These are phyloP conservation scores for Paecilomyces sp. DNA, from an alignment of 2,329 filamentous ascomycete species.

Conservation along the genomic window DNA sequence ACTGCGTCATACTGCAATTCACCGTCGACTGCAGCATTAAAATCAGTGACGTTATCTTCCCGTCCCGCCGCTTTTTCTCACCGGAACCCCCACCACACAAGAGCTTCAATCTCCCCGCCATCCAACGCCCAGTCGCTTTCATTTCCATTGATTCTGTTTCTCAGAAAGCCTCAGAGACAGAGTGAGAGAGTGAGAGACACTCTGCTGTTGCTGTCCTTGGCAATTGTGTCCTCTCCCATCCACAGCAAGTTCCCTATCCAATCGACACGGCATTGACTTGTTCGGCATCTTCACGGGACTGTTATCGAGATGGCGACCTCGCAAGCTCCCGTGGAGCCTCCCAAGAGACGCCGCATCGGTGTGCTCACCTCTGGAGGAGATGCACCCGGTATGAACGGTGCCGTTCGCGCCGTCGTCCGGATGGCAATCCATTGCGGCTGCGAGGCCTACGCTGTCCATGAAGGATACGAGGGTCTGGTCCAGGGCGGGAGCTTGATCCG, in stretches of 20 bases:
- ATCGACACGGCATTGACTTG: neutral
- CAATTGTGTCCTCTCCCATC: neutral
- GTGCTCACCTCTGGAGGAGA: slow-evolving; percentile 94
- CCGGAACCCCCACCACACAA: slow-evolving; percentile 23
- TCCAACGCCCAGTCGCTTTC: slow-evolving; percentile 4
- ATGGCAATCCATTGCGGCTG: slow-evolving; percentile 81
- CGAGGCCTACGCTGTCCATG: slow-evolving; percentile 75
- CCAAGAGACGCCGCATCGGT: slow-evolving; percentile 62
- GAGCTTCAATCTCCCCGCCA: slow-evolving; percentile 3
- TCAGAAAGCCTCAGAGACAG: neutral
- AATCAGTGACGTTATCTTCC: neutral
- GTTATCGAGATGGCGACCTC: slow-evolving; percentile 15
- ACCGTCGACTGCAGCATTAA: neutral
- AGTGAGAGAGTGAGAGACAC: neutral
- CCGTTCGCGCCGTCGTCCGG: slow-evolving; percentile 82
- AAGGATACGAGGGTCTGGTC: slow-evolving; percentile 94
- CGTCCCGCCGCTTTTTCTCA: slow-evolving; percentile 29
- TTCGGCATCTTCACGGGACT: neutral
- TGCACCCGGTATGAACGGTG: slow-evolving; percentile 90
- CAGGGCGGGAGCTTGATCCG: slow-evolving; percentile 81
- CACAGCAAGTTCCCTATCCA: neutral
- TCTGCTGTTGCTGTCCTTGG: neutral
- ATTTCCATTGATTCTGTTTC: neutral
- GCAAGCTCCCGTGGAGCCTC: slow-evolving; percentile 24
- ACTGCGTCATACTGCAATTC: neutral